Conservation (phyloP, 176 grass and related monocot species). For the Musa schizocarpa region DNA sequence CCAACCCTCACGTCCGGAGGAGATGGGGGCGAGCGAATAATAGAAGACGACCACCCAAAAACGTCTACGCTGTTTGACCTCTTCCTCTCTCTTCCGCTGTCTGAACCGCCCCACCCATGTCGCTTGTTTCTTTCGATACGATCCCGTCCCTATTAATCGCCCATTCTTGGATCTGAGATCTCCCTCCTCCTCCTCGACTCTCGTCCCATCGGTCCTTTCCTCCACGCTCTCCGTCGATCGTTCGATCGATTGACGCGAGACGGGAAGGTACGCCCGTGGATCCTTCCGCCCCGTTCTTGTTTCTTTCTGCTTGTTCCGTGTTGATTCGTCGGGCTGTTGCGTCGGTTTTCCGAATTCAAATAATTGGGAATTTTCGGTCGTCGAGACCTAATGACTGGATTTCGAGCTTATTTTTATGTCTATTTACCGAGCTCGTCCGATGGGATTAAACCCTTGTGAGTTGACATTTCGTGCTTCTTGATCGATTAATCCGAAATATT, state of each 20-base stretch:
- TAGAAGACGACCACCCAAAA: too few relatives aligned
- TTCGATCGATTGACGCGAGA: constrained; percentile 7
- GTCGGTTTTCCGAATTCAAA: not conserved
- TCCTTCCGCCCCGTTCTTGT: not conserved
- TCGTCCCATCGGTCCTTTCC: constrained; percentile 4
- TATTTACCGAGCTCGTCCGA: too few relatives aligned
- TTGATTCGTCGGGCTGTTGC: not conserved
- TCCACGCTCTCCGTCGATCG: constrained; percentile 2
- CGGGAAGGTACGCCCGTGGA: constrained; percentile 6
- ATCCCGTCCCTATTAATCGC: not conserved
- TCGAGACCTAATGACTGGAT: not conserved
- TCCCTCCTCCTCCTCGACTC: not conserved
- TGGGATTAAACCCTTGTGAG: too few relatives aligned
- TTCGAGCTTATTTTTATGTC: not conserved
- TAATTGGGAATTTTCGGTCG: not conserved
- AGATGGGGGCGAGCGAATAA: too few relatives aligned
- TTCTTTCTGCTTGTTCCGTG: not conserved
- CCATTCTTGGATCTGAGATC: not conserved
- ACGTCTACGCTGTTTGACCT: not conserved
- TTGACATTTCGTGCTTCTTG: too few relatives aligned
- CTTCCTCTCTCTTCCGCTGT: not conserved
- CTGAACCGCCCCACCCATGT: not conserved
- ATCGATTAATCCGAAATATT: too few relatives aligned
- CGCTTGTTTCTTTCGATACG: not conserved
- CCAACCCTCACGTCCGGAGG: too few relatives aligned